Evolutionary conservation across 1,284 basidiomycete genomes (phyloP), one percentile per base, ranked within the genome.

Genomic region (Macrocybe sp.): DNA sequence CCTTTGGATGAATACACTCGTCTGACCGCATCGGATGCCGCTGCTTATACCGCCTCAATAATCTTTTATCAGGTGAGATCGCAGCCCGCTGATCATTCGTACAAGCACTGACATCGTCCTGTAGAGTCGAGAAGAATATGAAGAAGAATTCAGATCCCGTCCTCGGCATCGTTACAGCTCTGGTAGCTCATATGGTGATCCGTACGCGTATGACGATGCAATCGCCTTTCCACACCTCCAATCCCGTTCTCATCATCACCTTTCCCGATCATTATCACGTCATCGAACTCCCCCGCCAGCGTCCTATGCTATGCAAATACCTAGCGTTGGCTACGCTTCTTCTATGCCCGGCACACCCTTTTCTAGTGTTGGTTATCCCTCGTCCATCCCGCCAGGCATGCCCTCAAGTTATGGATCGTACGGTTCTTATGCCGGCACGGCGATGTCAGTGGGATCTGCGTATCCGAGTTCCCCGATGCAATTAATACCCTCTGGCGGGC

Each of bases 11-110:
- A 64, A 29, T 74, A 73, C 53, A 65, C 69, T 3, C 68, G 74
- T 34, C 65, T 67, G 41, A 64, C 68, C 37, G 74, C 78, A 7
- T 72, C 73, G 22, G 80, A 82, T 53, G 63, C 76, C 2, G 80
- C 81, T 3, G 80, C 79, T 28, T 74, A 74, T 36, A 81, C 79
- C 2, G 78, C 76, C 1, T 72, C 72, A n/a, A 63, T 67, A 29
- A 70, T 81, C 11, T 76, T 77, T 45, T 68, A 66, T 48, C 67
- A 74, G 58, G 74, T 73, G 30, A 39, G 57, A 46, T 9, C 8
- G n/a, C 41, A 10, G 30, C 47, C 31, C 41, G 7, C 9, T 6
- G 2, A 50, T n/a, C 28, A 32, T 14, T 4, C 33, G 22, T 33
- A 10, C 11, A 34, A 44, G 16, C 48, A 42, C 42, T 44, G 43